Evolutionary conservation across 768 basidiomycete genomes (phyloP).

Genomic region (Pulveroboletus sp.): DNA sequence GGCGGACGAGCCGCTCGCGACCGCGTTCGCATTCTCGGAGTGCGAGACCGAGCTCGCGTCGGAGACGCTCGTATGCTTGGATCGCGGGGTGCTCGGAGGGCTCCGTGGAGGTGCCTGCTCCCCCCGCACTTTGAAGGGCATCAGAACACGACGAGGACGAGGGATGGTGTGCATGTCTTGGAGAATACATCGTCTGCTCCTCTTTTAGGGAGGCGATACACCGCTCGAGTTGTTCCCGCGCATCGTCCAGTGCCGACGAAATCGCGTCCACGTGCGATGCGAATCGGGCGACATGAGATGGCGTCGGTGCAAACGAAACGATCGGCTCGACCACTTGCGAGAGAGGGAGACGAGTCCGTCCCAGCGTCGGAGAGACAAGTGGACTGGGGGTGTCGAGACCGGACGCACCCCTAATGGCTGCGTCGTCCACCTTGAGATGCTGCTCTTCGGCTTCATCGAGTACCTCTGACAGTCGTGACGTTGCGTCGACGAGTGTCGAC

Average conservation of each 20-base stretch:
- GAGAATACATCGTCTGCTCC: slow-evolving; percentile 17
- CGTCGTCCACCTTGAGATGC: slow-evolving; percentile 44
- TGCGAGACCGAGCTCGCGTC: slow-evolving; percentile 72
- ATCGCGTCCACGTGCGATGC: slow-evolving; percentile 72
- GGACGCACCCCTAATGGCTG: slow-evolving; percentile 29
- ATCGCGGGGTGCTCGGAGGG: slow-evolving; percentile 45
- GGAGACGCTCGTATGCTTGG: slow-evolving; percentile 68
- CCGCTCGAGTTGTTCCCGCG: slow-evolving; percentile 57
- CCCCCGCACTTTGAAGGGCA: background rate
- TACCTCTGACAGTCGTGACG: slow-evolving; percentile 56
- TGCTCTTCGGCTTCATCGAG: slow-evolving; percentile 56
- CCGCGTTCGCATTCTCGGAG: slow-evolving; percentile 81
- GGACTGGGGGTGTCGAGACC: slow-evolving; percentile 15
- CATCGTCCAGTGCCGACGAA: slow-evolving; percentile 63
- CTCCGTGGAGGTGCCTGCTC: slow-evolving; percentile 2
- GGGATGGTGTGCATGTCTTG: slow-evolving; percentile 17
- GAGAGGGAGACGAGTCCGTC: slow-evolving; percentile 12
- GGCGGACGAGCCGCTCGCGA: slow-evolving; percentile 55
- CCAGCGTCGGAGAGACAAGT: slow-evolving; percentile 14
- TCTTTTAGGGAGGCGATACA: slow-evolving; percentile 58
- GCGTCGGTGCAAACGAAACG: slow-evolving; percentile 68
- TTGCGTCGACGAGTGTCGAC: slow-evolving; percentile 60
- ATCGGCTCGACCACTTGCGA: slow-evolving; percentile 10
- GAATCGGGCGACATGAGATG: slow-evolving; percentile 63
- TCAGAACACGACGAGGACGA: slow-evolving; percentile 19